These are phyloP conservation scores for Coemansia sp. DNA, from an alignment of 192 early-diverging fungal species.

Conservation along the genomic window DNA sequence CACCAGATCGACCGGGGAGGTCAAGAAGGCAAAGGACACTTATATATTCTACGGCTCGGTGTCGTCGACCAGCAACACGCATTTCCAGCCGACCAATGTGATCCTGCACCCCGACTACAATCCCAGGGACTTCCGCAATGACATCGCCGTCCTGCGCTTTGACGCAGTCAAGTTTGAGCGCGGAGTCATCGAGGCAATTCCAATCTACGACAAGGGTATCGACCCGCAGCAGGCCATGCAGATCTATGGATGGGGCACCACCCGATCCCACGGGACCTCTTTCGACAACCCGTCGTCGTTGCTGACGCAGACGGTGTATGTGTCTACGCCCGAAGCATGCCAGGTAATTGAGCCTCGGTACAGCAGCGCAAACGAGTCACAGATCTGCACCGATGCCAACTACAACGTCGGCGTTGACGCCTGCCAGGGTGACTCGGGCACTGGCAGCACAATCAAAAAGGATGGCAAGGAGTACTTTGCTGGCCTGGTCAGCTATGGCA, in stretches of 20 bases:
- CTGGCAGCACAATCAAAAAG: conserved; percentile 21
- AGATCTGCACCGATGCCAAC: conserved; percentile 38
- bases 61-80: background rate
- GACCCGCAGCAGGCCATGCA: conserved; percentile 15
- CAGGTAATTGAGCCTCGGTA: conserved; percentile 32
- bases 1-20: background rate
- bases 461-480: conserved; percentile 25
- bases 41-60: conserved; percentile 30
- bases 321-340: conserved; percentile 39
- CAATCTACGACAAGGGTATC: conserved; percentile 20
- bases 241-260: conserved; percentile 47
- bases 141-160: conserved; percentile 38
- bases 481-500: conserved; percentile 47
- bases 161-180: conserved; percentile 8
- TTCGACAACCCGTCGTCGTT: conserved; percentile 9
- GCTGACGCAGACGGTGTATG: conserved; percentile 27
- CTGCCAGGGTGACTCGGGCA: conserved; percentile 46
- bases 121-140: conserved; percentile 13
- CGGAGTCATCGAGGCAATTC: conserved; percentile 18
- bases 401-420: conserved; percentile 45
- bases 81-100: conserved; percentile 16
- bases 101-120: conserved; percentile 29
- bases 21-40: background rate
- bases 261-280: conserved; percentile 15
- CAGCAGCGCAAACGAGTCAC: conserved; percentile 20